A percentile compares a stretch with the other conserved stretches of the same genome.
These are phyloP conservation scores for Scytalidium sp. DNA, from an alignment of 2,329 filamentous ascomycete genomes.

Conservation along the genomic window DNA sequence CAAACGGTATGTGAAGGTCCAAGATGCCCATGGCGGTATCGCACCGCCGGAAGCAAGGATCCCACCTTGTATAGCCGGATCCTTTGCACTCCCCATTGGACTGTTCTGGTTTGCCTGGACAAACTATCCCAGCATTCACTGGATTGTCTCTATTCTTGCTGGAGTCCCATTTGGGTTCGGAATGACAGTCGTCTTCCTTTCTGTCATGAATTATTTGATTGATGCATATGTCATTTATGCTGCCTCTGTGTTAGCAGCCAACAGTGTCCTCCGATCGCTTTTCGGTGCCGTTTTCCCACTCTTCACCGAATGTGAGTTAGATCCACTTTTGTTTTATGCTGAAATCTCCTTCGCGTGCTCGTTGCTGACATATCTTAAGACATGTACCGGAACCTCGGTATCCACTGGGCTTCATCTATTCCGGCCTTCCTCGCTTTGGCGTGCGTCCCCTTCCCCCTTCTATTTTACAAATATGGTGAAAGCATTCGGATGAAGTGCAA, in stretches of 20 bases:
- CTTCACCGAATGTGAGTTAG: slow-evolving; percentile 53
- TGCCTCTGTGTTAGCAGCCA: slow-evolving; percentile 71
- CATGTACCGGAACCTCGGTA: slow-evolving; percentile 52
- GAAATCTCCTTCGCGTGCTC: neutral
- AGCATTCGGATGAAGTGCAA: slow-evolving; percentile 64
- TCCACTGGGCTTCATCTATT: slow-evolving; percentile 73
- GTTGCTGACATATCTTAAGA: slow-evolving; percentile 12
- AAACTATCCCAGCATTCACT: slow-evolving; percentile 53
- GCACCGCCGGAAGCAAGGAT: slow-evolving; percentile 67
- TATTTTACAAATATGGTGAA: slow-evolving; percentile 72
- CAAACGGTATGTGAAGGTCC: slow-evolving; percentile 44
- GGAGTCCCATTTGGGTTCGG: slow-evolving; percentile 39
- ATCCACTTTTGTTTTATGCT: neutral
- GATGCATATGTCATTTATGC: slow-evolving; percentile 72
- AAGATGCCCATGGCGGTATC: slow-evolving; percentile 44
- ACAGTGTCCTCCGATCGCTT: slow-evolving; percentile 66
- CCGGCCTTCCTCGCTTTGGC: slow-evolving; percentile 71
- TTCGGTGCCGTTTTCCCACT: slow-evolving; percentile 73
- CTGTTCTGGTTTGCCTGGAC: slow-evolving; percentile 72
- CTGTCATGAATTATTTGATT: slow-evolving; percentile 63
- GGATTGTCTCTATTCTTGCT: slow-evolving; percentile 46
- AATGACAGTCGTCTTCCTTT: slow-evolving; percentile 63
- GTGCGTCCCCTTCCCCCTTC: slow-evolving; percentile 71
- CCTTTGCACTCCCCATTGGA: slow-evolving; percentile 58
- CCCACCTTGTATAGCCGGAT: slow-evolving; percentile 58